Evolutionary conservation across 2,329 filamentous ascomycete species (phyloP).

Genomic region (Juglanconis sp.): DNA sequence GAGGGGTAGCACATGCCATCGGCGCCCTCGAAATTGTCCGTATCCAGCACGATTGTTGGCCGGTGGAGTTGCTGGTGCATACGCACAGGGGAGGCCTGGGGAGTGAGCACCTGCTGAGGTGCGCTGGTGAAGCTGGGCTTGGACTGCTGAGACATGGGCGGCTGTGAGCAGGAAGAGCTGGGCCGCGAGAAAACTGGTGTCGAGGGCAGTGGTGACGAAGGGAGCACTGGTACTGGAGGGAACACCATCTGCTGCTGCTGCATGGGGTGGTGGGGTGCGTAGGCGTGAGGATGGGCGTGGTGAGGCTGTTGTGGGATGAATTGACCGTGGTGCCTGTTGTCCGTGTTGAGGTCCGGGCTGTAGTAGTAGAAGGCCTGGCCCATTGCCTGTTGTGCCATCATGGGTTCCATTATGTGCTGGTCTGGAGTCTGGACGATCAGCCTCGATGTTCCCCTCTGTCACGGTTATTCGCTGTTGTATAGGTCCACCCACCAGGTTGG

Average conservation of each 20-base stretch:
- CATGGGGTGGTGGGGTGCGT: conserved; percentile 26
- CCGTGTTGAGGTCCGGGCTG: conserved; percentile 69
- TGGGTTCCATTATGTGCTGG: conserved; percentile 59
- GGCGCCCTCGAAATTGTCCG: conserved; percentile 59
- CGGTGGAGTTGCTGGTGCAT: conserved; percentile 58
- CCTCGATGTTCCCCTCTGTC: conserved; percentile 3
- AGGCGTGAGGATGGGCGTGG: conserved; percentile 28
- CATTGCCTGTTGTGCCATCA: conserved; percentile 57
- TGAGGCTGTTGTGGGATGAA: conserved; percentile 63
- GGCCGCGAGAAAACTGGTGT: conserved; percentile 65
- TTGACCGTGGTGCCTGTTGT: conserved; percentile 71
- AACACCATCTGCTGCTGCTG: conserved; percentile 49
- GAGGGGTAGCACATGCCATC: conserved; percentile 72
- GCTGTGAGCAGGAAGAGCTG: conserved; percentile 63
- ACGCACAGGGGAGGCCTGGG: conserved; percentile 71
- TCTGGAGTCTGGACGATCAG: conserved; percentile 21
- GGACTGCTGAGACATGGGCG: conserved; percentile 36
- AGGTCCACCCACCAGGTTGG: conserved; percentile 13
- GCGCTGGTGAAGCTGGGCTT: conserved; percentile 53
- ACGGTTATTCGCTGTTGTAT: background rate
- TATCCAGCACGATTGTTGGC: conserved; percentile 76
- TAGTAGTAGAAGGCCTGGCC: conserved; percentile 85
- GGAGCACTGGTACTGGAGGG: conserved; percentile 54
- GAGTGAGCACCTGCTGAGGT: conserved; percentile 62
- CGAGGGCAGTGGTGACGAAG: conserved; percentile 56